Percentiles rank a stretch among this genome's conserved stretches.
Evolutionary conservation across 1,284 basidiomycete genomes (phyloP).

Genomic region (Laetiporus sulphureus): DNA sequence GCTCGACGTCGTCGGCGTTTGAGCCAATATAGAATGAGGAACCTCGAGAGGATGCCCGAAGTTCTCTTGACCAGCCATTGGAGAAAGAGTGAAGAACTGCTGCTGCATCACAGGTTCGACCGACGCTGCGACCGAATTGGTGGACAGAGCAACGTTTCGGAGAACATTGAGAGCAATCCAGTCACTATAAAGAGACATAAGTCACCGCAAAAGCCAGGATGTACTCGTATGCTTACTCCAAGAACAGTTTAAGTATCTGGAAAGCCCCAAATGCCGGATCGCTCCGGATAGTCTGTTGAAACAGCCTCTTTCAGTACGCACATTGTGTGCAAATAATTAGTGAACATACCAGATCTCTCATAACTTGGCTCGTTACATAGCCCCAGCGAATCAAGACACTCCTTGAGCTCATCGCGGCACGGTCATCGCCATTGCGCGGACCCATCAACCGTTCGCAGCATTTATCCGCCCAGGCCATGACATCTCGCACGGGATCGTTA

Average conservation of each 20-base stretch:
- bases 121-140: conserved; percentile 82
- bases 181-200: conserved; percentile 45
- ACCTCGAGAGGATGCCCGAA: conserved; percentile 52
- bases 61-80: conserved; percentile 74
- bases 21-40: conserved; percentile 45
- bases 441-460: conserved; percentile 81
- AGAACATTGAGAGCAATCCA: conserved; percentile 87
- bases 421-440: conserved; percentile 59
- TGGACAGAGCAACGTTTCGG: conserved; percentile 77
- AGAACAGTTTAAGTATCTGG: conserved; percentile 84
- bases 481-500: conserved; percentile 75
- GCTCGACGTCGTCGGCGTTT: conserved; percentile 79
- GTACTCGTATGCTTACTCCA: conserved; percentile 54
- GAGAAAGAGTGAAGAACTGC: conserved; percentile 73
- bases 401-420: conserved; percentile 76
- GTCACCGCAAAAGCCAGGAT: conserved; percentile 8
- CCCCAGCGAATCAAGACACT: conserved; percentile 86
- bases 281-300: conserved; percentile 71
- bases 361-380: conserved; percentile 86
- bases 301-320: neutral
- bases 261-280: conserved; percentile 86
- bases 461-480: conserved; percentile 86
- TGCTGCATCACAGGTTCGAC: conserved; percentile 86
- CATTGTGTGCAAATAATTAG: neutral
- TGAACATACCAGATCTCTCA: conserved; percentile 71